Percentiles rank a stretch among this genome's conserved stretches.
phyloP scores from a whole-genome alignment of 805 yeast species.

The Sugiyamaella qingdaonensis region DNA sequence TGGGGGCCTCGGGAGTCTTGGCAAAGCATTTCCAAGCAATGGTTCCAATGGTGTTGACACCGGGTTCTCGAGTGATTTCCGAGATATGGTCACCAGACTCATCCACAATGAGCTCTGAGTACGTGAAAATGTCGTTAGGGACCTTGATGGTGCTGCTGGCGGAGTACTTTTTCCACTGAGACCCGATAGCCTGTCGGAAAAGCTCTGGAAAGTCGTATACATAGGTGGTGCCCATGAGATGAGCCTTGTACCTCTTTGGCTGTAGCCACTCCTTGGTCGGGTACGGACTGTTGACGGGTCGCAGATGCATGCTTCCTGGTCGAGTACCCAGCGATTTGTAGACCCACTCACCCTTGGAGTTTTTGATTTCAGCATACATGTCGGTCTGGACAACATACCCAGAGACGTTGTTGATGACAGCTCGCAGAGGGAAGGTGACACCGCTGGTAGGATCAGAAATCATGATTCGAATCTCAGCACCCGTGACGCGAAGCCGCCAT shows the following conservation, averaged over 20 bases:
- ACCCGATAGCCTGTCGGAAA: slow-evolving; percentile 84
- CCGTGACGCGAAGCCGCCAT: slow-evolving; percentile 94
- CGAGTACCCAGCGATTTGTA: slow-evolving; percentile 83
- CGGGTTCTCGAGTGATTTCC: slow-evolving; percentile 92
- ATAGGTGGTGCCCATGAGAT: slow-evolving; percentile 95
- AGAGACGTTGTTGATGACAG: slow-evolving; percentile 91
- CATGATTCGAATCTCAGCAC: slow-evolving; percentile 95
- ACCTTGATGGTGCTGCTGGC: slow-evolving; percentile 25
- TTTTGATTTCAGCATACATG: slow-evolving; percentile 89
- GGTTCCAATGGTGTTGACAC: slow-evolving; percentile 95
- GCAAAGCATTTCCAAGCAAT: slow-evolving; percentile 89
- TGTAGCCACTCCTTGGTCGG: slow-evolving; percentile 97
- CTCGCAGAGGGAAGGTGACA: slow-evolving; percentile 91
- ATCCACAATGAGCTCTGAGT: slow-evolving; percentile 77
- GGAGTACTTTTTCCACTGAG: slow-evolving; percentile 73
- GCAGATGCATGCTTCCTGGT: slow-evolving; percentile 96
- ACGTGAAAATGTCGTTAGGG: slow-evolving; percentile 74
- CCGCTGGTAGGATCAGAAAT: slow-evolving; percentile 91
- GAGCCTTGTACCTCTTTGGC: slow-evolving; percentile 98
- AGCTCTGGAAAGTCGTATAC: slow-evolving; percentile 98
- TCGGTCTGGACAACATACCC: slow-evolving; percentile 97
- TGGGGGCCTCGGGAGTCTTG: slow-evolving; percentile 95
- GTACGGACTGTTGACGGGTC: slow-evolving; percentile 93
- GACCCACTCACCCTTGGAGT: slow-evolving; percentile 91
- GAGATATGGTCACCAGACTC: slow-evolving; percentile 74